Evolutionary conservation across 257 asterid genomes (phyloP).

Genomic region (Rubia yunnanensis): DNA sequence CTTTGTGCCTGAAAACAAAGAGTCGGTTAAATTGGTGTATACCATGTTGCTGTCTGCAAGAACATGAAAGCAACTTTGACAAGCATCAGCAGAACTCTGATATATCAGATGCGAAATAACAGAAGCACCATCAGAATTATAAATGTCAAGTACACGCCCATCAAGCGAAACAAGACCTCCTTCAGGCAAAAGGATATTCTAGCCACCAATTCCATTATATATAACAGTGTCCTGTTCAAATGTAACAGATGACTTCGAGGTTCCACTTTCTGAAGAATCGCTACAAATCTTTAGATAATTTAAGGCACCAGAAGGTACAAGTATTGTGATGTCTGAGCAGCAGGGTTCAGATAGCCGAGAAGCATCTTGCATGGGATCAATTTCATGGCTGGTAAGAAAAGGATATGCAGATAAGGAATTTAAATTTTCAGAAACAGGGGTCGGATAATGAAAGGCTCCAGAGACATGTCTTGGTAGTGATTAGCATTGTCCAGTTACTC

Average conservation of each 20-base stretch:
- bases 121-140: constrained; percentile 30
- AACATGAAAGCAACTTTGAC: constrained; percentile 53
- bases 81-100: constrained; percentile 16
- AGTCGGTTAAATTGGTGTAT: constrained; percentile 13
- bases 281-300: constrained; percentile 34
- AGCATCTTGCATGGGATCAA: constrained; percentile 18
- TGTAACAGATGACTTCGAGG: constrained; percentile 20
- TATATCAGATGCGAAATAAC: constrained; percentile 25
- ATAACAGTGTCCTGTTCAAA: constrained; percentile 21
- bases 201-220: constrained; percentile 11
- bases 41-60: constrained; percentile 39
- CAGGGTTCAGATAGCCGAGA: constrained; percentile 17
- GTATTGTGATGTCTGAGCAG: constrained; percentile 39
- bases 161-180: constrained; percentile 56
- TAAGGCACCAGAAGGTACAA: constrained; percentile 34
- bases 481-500: constrained; percentile 25
- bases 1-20: no score
- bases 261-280: constrained; percentile 16
- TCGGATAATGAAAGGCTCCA: constrained; percentile 46
- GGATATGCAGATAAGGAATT: constrained; percentile 22
- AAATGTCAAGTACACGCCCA: constrained; percentile 57
- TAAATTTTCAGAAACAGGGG: constrained; percentile 29
- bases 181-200: constrained; percentile 43
- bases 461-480: constrained; percentile 37
- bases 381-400: constrained; percentile 22